Base-by-base conservation (phyloP, 1,284 basidiomycete genomes). In the Lignosus rhinocerotis region DNA sequence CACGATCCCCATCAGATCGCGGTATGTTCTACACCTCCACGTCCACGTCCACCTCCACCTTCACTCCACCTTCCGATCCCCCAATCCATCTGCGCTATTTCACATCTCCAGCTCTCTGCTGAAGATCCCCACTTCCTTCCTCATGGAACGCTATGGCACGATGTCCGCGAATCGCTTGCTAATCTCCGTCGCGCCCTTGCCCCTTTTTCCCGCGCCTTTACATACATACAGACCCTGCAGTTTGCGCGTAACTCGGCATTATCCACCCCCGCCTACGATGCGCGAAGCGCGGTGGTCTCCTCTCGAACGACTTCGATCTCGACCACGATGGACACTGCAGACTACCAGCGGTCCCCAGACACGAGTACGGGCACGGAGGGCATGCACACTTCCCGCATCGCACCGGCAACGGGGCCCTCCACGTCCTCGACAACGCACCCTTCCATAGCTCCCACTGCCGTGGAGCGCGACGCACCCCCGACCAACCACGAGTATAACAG, bases 171-270 rank as follows among this genome's bases (percentile, higher is more conserved):
- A 25, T 25, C 25, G 25, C 25, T 25, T 25, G 25, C 25, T 25
- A 4, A 4, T 25, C 25, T 25, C 25, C 25, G 25, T 25, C 25
- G 25, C 25, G 25, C 4, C 25, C 25, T 25, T 25, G 25, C 25
- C 4, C 25, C 25, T 4, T 25, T 25, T 2, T 25, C 25, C 25
- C 25, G 25, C 33, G 32, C 11, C 10, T 8, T 17, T 21, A 9
- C n/a, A 31, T 33, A 7, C 14, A 21, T 11, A 8, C 53, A 62
- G 60, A 56, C 60, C 1, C 8, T 62, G 17, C 46, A 59, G 33
- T 58, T 62, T 39, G 56, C 36, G 12, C 36, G 36, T 53, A 17
- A 12, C 19, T 45, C 43, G 11, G 9, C 11, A 8, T 16, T 19
- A 19, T 19, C 41, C 10, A 19, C 16, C n/a, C 30, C 41, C 16